Evolutionary conservation across 139 green algal genomes (phyloP).

Genomic region (Nannochloris sp.): DNA sequence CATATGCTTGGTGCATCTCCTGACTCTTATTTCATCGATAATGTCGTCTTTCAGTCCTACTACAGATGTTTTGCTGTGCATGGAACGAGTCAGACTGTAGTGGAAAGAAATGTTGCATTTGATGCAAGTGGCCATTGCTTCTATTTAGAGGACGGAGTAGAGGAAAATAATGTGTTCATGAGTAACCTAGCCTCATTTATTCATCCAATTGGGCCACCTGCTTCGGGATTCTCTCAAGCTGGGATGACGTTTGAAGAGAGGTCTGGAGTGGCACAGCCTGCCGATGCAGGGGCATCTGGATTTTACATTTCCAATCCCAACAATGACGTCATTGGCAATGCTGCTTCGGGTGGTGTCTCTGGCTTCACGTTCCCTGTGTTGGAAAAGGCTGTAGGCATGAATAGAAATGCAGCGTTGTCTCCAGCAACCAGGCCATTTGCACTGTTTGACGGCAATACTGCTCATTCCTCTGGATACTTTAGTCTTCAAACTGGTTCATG

Average conservation of each 20-base stretch:
- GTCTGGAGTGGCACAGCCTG: conserved; percentile 29
- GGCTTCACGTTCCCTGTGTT: conserved; percentile 46
- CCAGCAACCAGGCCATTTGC: conserved; percentile 27
- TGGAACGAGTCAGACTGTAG: background rate
- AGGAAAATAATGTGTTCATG: background rate
- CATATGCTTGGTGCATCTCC: conserved; percentile 20
- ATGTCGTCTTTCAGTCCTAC: conserved; percentile 23
- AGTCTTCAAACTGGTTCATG: conserved; percentile 17
- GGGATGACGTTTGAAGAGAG: conserved; percentile 20
- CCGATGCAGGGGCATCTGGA: conserved; percentile 36
- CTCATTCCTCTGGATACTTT: conserved; percentile 31
- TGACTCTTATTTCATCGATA: conserved; percentile 30
- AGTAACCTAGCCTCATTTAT: background rate
- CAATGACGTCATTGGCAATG: conserved; percentile 44
- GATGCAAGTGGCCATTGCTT: conserved; percentile 40
- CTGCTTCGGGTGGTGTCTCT: conserved; percentile 45
- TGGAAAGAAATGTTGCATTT: conserved; percentile 46
- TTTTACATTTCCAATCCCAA: conserved; percentile 54
- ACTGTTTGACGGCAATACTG: conserved; percentile 42
- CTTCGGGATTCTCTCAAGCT: conserved; percentile 12
- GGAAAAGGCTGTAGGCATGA: conserved; percentile 25
- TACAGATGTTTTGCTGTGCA: conserved; percentile 1
- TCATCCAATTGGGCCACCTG: conserved; percentile 9
- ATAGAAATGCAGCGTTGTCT: background rate
- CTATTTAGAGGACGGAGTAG: conserved; percentile 33